phyloP scores from a whole-genome alignment of 805 yeast genomes.

The Metschnikowia kunwiensis region DNA sequence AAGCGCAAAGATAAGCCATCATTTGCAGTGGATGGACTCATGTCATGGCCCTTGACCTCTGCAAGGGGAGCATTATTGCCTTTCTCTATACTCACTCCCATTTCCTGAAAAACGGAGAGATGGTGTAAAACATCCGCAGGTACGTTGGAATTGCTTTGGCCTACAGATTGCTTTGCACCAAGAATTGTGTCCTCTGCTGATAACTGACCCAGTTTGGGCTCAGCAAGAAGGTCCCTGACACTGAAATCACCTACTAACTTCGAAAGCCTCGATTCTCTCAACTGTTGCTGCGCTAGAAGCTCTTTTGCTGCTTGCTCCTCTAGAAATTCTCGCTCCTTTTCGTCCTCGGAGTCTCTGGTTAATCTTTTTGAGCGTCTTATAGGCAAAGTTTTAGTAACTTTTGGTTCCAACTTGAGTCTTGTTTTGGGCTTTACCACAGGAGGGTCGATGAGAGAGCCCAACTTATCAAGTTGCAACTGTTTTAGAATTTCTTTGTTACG shows the following conservation, averaged over 20 bases:
- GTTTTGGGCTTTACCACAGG: conserved; percentile 18
- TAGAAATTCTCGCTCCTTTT: conserved; percentile 30
- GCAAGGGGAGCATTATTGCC: background rate
- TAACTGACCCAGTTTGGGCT: conserved; percentile 35
- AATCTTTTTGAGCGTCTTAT: conserved; percentile 74
- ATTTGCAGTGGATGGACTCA: background rate
- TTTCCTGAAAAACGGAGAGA: background rate
- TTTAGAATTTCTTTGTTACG: conserved; percentile 75
- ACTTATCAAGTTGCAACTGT: conserved; percentile 62
- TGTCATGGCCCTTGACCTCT: background rate
- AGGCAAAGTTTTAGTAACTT: conserved; percentile 39
- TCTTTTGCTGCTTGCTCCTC: conserved; percentile 42
- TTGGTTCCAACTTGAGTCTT: conserved; percentile 18
- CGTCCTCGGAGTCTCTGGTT: conserved; percentile 48
- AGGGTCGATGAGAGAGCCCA: conserved; percentile 49
- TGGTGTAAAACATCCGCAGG: background rate
- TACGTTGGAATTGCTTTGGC: background rate
- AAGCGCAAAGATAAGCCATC: too few relatives aligned
- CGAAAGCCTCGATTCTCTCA: conserved; percentile 43
- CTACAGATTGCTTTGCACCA: background rate
- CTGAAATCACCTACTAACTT: conserved; percentile 65
- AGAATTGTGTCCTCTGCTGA: conserved; percentile 23
- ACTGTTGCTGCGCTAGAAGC: conserved; percentile 7
- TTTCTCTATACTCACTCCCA: background rate
- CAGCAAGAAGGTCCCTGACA: conserved; percentile 55